A percentile compares a stretch with the other conserved stretches of the same genome.
Conservation (phyloP, 2,329 filamentous ascomycete genomes). For the Cladorrhinum sp. region DNA sequence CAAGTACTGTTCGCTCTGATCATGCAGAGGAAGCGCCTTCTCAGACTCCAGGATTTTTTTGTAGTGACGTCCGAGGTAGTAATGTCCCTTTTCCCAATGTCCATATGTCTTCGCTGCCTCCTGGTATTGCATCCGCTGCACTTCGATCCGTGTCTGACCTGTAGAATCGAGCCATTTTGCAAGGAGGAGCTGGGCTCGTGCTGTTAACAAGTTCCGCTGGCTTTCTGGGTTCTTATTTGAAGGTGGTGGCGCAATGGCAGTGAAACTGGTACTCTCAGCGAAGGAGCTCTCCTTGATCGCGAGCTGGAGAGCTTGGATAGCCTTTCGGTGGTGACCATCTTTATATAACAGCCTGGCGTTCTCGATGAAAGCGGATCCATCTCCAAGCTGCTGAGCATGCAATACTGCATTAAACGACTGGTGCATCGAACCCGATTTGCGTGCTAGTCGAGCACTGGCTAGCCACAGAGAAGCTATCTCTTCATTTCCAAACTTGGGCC, state of each 20-base stretch:
- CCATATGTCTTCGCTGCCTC: constrained; percentile 67
- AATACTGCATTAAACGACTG: constrained; percentile 93
- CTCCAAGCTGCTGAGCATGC: constrained; percentile 79
- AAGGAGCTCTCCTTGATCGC: constrained; percentile 58
- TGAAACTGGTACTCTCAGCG: constrained; percentile 25
- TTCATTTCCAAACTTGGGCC: constrained; percentile 60
- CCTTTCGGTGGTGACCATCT: constrained; percentile 88
- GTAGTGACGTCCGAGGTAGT: constrained; percentile 95
- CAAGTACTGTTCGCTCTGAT: constrained; percentile 73
- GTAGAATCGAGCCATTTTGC: constrained; percentile 96
- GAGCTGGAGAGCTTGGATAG: constrained; percentile 84
- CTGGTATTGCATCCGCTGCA: constrained; percentile 78
- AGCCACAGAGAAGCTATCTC: constrained; percentile 86
- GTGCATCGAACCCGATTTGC: constrained; percentile 78
- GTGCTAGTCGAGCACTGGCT: constrained; percentile 76
- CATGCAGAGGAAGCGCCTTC: constrained; percentile 69
- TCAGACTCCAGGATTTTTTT: constrained; percentile 93
- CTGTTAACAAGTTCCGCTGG: constrained; percentile 61
- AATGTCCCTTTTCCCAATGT: constrained; percentile 95
- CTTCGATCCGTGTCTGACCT: constrained; percentile 84
- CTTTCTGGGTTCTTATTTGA: constrained; percentile 38
- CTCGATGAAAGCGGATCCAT: constrained; percentile 87
- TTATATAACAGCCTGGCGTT: constrained; percentile 92
- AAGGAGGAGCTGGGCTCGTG: constrained; percentile 78
- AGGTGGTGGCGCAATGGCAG: constrained; percentile 27